Evolutionary conservation across 305 asterid genomes (phyloP).

Genomic region (Fraxinus sp.): DNA sequence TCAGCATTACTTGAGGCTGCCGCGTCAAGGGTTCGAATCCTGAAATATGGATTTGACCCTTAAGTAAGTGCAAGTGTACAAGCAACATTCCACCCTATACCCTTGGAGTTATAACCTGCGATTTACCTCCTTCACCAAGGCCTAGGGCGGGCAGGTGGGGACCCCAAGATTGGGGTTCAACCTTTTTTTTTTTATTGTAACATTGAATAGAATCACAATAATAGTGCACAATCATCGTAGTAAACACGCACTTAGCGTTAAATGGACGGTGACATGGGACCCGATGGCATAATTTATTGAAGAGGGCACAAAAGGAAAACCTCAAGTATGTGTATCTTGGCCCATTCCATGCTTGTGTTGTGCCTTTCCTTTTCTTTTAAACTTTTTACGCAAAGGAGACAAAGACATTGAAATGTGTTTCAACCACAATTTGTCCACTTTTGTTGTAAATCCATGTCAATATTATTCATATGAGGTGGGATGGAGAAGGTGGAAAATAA

Average conservation of each 20-base stretch:
- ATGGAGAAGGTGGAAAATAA: neutral
- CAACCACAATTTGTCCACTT: neutral
- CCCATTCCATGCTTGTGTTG: neutral
- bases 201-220: neutral
- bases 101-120: no score
- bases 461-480: neutral
- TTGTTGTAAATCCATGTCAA: neutral
- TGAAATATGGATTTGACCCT: no score
- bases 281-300: neutral
- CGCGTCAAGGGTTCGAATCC: no score
- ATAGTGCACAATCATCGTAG: neutral
- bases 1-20: no score
- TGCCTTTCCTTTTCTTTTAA: neutral
- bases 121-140: no score
- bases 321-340: neutral
- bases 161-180: no score
- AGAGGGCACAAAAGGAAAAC: neutral
- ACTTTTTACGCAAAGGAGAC: constrained; percentile 2
- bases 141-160: no score
- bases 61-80: no score
- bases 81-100: no score
- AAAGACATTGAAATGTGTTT: neutral
- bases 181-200: no score
- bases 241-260: neutral
- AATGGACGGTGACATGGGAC: neutral